Evolutionary conservation across 169 alveolate species (phyloP).

Genomic region (Eimeria sp.): DNA sequence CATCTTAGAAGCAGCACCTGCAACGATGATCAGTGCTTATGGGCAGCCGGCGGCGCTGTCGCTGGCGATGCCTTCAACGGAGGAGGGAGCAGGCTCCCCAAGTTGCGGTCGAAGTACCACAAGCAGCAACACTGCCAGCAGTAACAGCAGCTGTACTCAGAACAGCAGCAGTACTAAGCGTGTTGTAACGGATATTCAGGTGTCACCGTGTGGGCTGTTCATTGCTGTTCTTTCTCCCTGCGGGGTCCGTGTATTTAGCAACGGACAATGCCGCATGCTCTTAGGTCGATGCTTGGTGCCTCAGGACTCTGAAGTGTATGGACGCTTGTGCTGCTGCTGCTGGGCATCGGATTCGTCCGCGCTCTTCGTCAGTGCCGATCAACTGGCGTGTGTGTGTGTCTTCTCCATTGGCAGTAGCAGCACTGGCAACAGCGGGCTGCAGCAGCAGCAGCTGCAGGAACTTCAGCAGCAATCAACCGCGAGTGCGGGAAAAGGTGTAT

Average conservation of each 20-base stretch:
- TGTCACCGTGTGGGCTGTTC: constrained; percentile 48
- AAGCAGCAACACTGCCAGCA: background rate
- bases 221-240: constrained; percentile 47
- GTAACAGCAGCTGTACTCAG: background rate
- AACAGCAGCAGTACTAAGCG: background rate
- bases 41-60: constrained; percentile 42
- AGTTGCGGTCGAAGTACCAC: background rate
- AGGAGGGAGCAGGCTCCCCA: background rate
- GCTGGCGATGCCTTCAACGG: constrained; percentile 2
- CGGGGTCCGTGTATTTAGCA: constrained; percentile 43
- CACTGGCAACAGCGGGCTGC: constrained; percentile 17
- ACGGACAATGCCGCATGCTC: constrained; percentile 67
- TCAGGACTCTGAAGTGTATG: constrained; percentile 49
- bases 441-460: constrained; percentile 35
- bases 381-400: constrained; percentile 49
- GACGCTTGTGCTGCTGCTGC: constrained; percentile 54
- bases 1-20: background rate
- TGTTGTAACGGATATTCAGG: constrained; percentile 30
- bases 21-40: constrained; percentile 24
- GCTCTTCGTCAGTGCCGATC: constrained; percentile 60
- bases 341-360: constrained; percentile 56
- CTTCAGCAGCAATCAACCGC: background rate
- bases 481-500: background rate
- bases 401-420: constrained; percentile 40
- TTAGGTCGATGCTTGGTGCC: constrained; percentile 34